A percentile compares a stretch with the other conserved stretches of the same genome.
Conservation (phyloP, 2,329 filamentous ascomycete genomes). For the Cytospora leucostoma region DNA sequence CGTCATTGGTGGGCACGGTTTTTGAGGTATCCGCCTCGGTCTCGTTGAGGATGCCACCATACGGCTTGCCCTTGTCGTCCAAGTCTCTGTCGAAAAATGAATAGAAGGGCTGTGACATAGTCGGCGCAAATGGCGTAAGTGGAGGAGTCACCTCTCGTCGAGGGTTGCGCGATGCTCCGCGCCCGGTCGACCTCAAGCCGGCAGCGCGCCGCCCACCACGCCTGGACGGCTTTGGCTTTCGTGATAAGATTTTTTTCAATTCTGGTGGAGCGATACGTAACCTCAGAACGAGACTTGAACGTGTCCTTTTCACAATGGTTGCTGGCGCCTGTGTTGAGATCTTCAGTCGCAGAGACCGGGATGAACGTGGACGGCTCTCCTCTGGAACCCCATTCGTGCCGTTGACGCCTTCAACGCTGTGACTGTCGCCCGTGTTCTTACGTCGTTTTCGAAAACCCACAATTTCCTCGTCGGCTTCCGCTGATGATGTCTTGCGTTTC, state of each 20-base stretch:
- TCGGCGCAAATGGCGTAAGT: constrained; percentile 37
- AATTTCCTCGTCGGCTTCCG: constrained; percentile 63
- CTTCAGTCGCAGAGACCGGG: constrained; percentile 63
- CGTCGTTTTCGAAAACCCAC: constrained; percentile 56
- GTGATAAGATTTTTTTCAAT: constrained; percentile 61
- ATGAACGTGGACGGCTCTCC: constrained; percentile 43
- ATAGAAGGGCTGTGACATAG: constrained; percentile 73
- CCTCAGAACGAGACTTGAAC: constrained; percentile 54
- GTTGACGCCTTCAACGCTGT: constrained; percentile 36
- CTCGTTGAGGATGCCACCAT: constrained; percentile 89
- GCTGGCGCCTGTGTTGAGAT: constrained; percentile 41
- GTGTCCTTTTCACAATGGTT: constrained; percentile 46
- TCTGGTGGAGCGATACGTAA: constrained; percentile 60
- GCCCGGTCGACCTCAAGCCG: constrained; percentile 34
- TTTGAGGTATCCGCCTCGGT: constrained; percentile 87
- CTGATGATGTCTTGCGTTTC: constrained; percentile 80
- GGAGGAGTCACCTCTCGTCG: constrained; percentile 43
- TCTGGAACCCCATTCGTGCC: constrained; percentile 36
- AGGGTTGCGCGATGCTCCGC: constrained; percentile 35
- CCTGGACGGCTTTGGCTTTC: constrained; percentile 54
- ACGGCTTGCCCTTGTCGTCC: constrained; percentile 93
- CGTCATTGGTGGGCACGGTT: constrained; percentile 77
- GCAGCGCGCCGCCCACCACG: constrained; percentile 48
- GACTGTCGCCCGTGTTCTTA: constrained; percentile 49
- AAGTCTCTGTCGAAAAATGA: constrained; percentile 86